Conservation (phyloP, 1,284 basidiomycete genomes). For the Rhizoctonia solani region DNA sequence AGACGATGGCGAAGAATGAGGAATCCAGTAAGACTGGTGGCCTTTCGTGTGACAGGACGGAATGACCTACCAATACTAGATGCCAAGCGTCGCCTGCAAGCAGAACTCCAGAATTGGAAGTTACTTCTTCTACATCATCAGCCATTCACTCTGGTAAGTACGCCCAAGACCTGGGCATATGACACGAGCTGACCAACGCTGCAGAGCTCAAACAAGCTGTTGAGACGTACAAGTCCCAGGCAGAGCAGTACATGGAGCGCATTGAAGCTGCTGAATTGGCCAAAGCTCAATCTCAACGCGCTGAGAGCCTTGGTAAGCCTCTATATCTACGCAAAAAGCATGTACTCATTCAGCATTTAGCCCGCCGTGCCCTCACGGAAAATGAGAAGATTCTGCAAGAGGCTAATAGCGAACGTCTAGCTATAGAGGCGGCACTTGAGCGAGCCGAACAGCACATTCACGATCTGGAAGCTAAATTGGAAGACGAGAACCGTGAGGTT, state of each 20-base stretch:
- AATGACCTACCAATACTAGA: constrained; percentile 47
- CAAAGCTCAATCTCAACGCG: constrained; percentile 64
- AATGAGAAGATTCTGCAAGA: constrained; percentile 64
- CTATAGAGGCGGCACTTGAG: constrained; percentile 56
- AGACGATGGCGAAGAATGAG: constrained; percentile 59
- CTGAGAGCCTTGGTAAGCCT: constrained; percentile 62
- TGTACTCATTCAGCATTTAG: constrained; percentile 45
- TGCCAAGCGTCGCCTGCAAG: constrained; percentile 62
- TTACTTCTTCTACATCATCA: constrained; percentile 61
- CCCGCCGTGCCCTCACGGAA: constrained; percentile 62
- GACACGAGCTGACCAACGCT: constrained; percentile 38
- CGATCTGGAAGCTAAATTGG: constrained; percentile 66
- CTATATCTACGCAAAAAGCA: neutral
- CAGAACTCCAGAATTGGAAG: constrained; percentile 68
- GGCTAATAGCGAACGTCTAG: constrained; percentile 58
- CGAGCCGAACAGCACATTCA: constrained; percentile 59
- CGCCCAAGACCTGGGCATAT: neutral
- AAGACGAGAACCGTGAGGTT: constrained; percentile 69
- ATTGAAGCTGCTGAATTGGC: constrained; percentile 73
- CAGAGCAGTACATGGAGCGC: constrained; percentile 61
- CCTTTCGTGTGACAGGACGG: neutral
- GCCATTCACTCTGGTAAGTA: constrained; percentile 61
- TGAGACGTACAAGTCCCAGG: constrained; percentile 67
- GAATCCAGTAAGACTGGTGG: constrained; percentile 54
- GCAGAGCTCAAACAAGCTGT: constrained; percentile 63